Base-by-base conservation (phyloP, 1,284 basidiomycete genomes). In the Limonomyces culmigenus region DNA sequence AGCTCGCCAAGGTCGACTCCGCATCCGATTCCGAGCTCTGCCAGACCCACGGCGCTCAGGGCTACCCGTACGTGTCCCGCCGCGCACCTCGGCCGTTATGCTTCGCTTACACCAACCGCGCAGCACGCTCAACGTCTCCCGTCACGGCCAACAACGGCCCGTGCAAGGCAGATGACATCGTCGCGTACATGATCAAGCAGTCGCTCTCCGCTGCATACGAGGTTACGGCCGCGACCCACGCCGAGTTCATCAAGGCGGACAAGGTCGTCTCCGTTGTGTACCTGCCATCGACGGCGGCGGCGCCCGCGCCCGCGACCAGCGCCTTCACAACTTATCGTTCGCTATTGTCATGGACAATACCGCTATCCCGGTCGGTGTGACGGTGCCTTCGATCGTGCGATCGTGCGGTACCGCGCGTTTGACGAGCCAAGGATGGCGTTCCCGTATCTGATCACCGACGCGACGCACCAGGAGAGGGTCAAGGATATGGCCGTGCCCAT, bases 151-250 rank as follows among this genome's bases (percentile, higher is more conserved):
- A 98, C 61, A 59, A 53, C 42, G 95, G 95, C 34, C 81, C 89
- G 32, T 72, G 95, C 40, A 88, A 96, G 60, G 79, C 89, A 13
- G 95, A 98, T 46, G 93, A 95, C 20, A 98, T 99, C 51, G 66
- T 97, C 55, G 79, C 76, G 54, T 97, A 97, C 68, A 97, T 99
- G 95, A 58, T 74, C 65, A 97, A 98, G 55, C 95, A 97, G 70
- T 77, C 86, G 6, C 74, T 98, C 14, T 95, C 95, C n/a, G 88
- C 95, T 29, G 78, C 98, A 34, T 78, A 86, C 4, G 65, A 73
- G 25, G 73, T 99, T 23, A 85, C 78, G 2, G 58, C 64, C 16
- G 70, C 60, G 33, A 85, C 81, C 55, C 74, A 85, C 52, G 70
- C 76, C 37, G 84, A 92, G 43, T 96, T 98, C 73, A 75, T 75